Evolutionary conservation across 345 rosid genomes (phyloP).

Genomic region (Ailanthus altissimus): DNA sequence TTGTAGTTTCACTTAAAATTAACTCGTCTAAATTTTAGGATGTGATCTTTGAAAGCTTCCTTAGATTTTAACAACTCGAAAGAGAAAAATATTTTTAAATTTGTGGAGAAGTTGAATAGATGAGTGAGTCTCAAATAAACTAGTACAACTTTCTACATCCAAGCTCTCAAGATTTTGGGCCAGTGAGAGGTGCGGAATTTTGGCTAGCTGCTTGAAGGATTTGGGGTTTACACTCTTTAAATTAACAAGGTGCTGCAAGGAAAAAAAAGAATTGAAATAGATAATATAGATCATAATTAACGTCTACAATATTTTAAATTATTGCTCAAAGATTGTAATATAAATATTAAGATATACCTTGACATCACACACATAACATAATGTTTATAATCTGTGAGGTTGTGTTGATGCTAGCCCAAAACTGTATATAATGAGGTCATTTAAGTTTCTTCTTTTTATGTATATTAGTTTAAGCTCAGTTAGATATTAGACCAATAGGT

Average conservation of each 20-base stretch:
- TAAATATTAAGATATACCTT: constrained; percentile 13
- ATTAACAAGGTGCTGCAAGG: not conserved
- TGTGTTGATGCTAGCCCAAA: too few relatives aligned
- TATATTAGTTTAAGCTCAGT: too few relatives aligned
- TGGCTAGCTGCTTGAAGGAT: constrained; percentile 18
- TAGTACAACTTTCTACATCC: constrained; percentile 31
- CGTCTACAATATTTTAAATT: not conserved
- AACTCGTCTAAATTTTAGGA: not conserved
- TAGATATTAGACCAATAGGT: too few relatives aligned
- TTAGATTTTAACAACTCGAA: not conserved
- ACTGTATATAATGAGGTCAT: too few relatives aligned
- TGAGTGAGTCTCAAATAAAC: constrained; percentile 27
- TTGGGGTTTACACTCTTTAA: not conserved
- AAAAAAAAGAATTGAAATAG: not conserved
- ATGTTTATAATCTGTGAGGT: too few relatives aligned
- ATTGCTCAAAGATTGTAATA: not conserved
- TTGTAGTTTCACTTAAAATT: not conserved
- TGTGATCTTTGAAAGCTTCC: not conserved
- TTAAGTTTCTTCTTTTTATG: too few relatives aligned
- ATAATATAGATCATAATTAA: not conserved
- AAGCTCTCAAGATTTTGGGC: constrained; percentile 34
- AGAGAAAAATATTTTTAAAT: not conserved
- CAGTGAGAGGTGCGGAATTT: constrained; percentile 30
- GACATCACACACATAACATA: too few relatives aligned
- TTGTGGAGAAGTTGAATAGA: too few relatives aligned